Evolutionary conservation across 495 filamentous ascomycete species (phyloP).

Genomic region (Daldinia decipiens): DNA sequence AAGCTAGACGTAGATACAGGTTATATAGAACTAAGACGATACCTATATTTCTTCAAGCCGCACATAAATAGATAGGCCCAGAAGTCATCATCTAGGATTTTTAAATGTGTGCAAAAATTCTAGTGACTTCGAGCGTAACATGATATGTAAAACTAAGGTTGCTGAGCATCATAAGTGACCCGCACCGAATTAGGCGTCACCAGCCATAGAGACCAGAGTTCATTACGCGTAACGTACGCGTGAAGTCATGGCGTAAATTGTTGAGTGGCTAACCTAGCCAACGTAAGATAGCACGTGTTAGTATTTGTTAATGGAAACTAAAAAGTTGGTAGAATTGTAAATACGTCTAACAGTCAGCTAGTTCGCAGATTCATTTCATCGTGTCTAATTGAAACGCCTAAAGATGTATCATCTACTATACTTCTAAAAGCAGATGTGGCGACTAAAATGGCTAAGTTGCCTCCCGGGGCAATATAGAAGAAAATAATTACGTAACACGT

Average conservation of each 20-base stretch:
- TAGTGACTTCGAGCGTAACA: not conserved
- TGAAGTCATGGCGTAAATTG: not conserved
- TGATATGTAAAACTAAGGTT: not conserved
- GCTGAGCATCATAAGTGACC: not conserved
- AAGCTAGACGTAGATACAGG: not conserved
- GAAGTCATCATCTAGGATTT: not conserved
- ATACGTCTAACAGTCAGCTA: conserved; percentile 18
- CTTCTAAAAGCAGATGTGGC: conserved; percentile 9
- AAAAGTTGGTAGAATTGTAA: conserved; percentile 12
- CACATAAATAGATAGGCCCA: not conserved
- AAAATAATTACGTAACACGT: conserved; percentile 23
- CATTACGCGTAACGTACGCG: not conserved
- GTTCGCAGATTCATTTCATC: conserved; percentile 29
- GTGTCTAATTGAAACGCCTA: conserved; percentile 26
- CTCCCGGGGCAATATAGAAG: conserved; percentile 21
- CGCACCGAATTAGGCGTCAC: not conserved
- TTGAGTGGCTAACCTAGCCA: no score
- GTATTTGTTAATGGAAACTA: not conserved
- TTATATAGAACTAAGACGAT: not conserved
- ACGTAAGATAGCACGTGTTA: not conserved
- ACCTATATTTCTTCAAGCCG: not conserved
- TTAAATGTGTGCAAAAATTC: not conserved
- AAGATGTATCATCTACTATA: conserved; percentile 39
- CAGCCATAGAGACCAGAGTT: not conserved
- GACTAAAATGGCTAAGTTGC: conserved; percentile 12